Evolutionary conservation across 2,329 filamentous ascomycete species (phyloP), one percentile per base, ranked within the genome.

Genomic region (Fusarium sp.): DNA sequence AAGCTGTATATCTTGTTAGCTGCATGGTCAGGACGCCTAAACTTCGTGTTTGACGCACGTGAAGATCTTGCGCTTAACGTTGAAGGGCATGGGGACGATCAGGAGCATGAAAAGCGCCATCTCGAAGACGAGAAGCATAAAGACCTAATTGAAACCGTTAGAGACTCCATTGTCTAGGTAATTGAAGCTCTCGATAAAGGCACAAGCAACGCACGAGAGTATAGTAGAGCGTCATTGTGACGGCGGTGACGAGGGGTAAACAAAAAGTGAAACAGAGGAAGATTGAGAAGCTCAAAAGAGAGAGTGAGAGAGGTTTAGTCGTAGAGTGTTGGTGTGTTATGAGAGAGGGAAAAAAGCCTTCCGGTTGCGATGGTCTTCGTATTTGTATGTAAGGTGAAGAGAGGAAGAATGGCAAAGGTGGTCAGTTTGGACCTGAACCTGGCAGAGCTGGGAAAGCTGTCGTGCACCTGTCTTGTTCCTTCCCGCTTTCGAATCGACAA

Each of bases 1-100:
- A 99, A 99, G 78, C 92, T 94, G 11, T 56, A 35, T 62, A 35
- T 47, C 18, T 18, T 28, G 56, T 75, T 48, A 71, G 67, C 59
- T 59, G 18, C 54, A 20, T 14, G 26, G 22, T n/a, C 15, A 22
- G 45, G 26, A 45, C 38, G 44, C 28, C 61, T 30, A n/a, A 39
- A 30, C 26, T 36, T n/a, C 6, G 31, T 35, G 36, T 42, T 53
- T 53, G 38, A 83, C 88, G 57, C 84, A 91, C 88, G 87, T 89
- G 82, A 98, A 97, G 81, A 98, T 90, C 86, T 90, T 94, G 80
- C 94, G 91, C 85, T 94, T 94, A 82, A 93, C 84, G 74, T 89
- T 91, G 86, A 97, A 98, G 50, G 96, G 96, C 78, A 98, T 89
- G 30, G 96, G 96, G 62, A 99, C 82, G 84, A 95, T 91, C 78